Conservation (phyloP, 371 early-diverging fungal genomes). For the Dichotomocladium elegans region DNA sequence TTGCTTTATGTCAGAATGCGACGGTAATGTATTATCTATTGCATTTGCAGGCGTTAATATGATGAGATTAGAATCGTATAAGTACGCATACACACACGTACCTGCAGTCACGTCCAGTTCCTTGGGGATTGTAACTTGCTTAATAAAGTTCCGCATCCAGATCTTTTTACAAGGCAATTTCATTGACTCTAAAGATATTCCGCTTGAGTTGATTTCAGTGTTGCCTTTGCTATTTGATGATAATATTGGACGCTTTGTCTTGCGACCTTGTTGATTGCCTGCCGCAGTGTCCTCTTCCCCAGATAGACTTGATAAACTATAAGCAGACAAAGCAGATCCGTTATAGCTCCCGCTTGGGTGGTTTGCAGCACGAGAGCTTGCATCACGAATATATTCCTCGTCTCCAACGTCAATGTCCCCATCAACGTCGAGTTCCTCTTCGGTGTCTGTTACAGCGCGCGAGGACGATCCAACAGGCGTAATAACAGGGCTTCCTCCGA, state of each 20-base stretch:
- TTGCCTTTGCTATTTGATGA: neutral
- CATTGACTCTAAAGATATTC: no score
- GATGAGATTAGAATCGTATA: neutral
- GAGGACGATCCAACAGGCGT: neutral
- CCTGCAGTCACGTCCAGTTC: neutral
- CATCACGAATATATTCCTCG: conserved; percentile 2
- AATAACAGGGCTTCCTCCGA: conserved; percentile 10
- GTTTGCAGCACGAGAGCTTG: neutral
- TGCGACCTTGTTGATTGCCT: no score
- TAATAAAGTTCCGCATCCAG: conserved; percentile 13
- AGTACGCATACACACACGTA: no score
- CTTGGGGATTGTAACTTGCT: neutral
- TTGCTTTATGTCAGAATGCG: neutral
- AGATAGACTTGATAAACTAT: conserved; percentile 2
- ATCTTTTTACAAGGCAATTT: conserved; percentile 18
- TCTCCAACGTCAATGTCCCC: conserved; percentile 20
- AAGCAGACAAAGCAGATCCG: neutral
- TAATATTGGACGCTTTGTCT: neutral
- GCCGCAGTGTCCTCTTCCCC: neutral
- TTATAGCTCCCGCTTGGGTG: neutral
- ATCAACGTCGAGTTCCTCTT: conserved; percentile 16
- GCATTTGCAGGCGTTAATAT: neutral
- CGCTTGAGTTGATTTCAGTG: neutral
- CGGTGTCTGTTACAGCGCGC: conserved; percentile 1
- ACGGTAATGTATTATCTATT: neutral